Percentiles rank a stretch among this genome's conserved stretches.
Conservation (phyloP, 2,329 filamentous ascomycete genomes). For the Trichoderma sp. region DNA sequence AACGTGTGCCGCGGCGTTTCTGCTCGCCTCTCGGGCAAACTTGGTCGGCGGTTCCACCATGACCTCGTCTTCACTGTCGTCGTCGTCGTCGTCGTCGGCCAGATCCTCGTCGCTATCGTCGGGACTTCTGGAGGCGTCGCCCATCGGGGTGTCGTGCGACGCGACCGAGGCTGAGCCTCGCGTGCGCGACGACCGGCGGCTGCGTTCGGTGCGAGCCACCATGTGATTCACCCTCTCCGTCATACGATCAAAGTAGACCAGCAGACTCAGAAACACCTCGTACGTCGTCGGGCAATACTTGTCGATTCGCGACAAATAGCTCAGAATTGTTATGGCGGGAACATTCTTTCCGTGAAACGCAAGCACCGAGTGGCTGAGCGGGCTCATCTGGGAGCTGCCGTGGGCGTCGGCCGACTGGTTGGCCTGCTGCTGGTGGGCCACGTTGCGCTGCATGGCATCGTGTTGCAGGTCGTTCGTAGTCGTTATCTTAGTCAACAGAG, state of each 20-base stretch:
- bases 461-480: slow-evolving; percentile 95
- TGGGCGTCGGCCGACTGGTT: slow-evolving; percentile 49
- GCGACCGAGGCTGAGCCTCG: slow-evolving; percentile 20
- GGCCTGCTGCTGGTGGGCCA: slow-evolving; percentile 60
- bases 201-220: slow-evolving; percentile 65
- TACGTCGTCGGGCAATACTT: slow-evolving; percentile 99
- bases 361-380: slow-evolving; percentile 68
- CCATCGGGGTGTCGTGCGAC: slow-evolving; percentile 40
- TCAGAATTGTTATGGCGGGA: slow-evolving; percentile 93
- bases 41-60: slow-evolving; percentile 40
- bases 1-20: slow-evolving; percentile 2
- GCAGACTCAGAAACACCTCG: slow-evolving; percentile 90
- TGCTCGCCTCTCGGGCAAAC: slow-evolving; percentile 29
- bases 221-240: slow-evolving; percentile 89
- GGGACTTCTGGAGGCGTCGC: slow-evolving; percentile 36
- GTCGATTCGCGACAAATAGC: slow-evolving; percentile 93
- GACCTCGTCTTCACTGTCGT: slow-evolving; percentile 43
- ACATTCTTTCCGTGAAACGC: slow-evolving; percentile 99
- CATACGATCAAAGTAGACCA: slow-evolving; percentile 99
- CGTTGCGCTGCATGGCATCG: slow-evolving; percentile 79
- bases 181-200: slow-evolving; percentile 25
- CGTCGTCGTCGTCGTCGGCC: slow-evolving; percentile 48
- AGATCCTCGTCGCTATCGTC: slow-evolving; percentile 56
- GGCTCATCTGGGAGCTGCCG: slow-evolving; percentile 62
- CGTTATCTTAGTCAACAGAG: slow-evolving; percentile 93